Percentiles rank a stretch among this genome's conserved stretches.
phyloP scores from a whole-genome alignment of 352 stramenopile species.

The Pythium rhizo-oryzae region DNA sequence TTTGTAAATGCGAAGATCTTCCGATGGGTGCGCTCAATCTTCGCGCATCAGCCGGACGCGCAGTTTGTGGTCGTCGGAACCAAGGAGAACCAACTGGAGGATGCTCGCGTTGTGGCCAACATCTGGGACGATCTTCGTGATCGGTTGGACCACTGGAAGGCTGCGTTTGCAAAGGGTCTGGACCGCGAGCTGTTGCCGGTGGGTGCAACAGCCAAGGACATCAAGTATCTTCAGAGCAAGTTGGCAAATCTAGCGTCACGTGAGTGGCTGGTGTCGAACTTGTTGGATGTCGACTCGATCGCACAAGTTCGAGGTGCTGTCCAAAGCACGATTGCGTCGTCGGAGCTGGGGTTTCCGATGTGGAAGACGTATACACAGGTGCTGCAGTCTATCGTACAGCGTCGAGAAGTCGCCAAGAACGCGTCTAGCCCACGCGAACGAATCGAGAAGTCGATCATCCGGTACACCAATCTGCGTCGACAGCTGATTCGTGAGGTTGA shows the following conservation, averaged over 20 bases:
- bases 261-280: constrained; percentile 7
- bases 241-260: background rate
- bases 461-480: constrained; percentile 1
- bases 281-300: background rate
- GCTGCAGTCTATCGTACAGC: too few species aligned
- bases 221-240: constrained; percentile 4
- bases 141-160: constrained; percentile 3
- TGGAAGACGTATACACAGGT: constrained; percentile 3
- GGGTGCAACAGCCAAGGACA: background rate
- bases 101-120: background rate
- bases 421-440: background rate
- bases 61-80: constrained; percentile 22
- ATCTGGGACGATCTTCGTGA: constrained; percentile 6
- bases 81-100: constrained; percentile 10
- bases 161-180: background rate
- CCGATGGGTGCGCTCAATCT: constrained; percentile 19
- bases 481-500: constrained; percentile 16
- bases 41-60: constrained; percentile 17
- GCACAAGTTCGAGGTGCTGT: background rate
- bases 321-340: background rate
- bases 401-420: background rate
- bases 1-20: constrained; percentile 13
- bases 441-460: constrained; percentile 11
- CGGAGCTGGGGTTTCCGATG: constrained; percentile 17
- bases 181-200: background rate